phyloP scores from a whole-genome alignment of 2,329 filamentous ascomycete species.

The Beauveria asiatica region DNA sequence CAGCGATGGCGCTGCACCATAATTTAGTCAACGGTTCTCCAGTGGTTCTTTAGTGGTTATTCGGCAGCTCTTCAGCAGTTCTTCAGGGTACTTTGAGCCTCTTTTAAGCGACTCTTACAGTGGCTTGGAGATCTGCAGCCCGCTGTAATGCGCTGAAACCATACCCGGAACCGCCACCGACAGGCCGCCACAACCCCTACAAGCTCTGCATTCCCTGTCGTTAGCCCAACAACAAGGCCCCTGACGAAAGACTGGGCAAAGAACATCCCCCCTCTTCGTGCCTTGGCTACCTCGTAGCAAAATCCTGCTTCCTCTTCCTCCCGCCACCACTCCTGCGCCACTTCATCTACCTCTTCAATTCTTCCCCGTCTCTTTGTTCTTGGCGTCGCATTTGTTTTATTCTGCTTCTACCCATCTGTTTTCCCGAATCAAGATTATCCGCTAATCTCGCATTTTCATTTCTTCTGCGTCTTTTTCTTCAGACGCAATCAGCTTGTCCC shows the following conservation, averaged over 20 bases:
- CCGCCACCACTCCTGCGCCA: background rate
- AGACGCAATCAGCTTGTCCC: background rate
- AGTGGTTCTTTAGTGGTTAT: too few species aligned
- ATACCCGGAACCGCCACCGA: background rate
- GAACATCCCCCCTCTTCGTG: background rate
- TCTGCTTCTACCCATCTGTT: background rate
- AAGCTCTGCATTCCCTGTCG: background rate
- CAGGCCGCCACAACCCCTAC: background rate
- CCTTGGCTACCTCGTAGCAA: background rate
- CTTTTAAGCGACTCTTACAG: background rate
- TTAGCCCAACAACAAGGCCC: background rate
- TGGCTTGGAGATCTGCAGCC: background rate
- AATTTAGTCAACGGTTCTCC: background rate
- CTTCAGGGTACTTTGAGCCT: too few species aligned
- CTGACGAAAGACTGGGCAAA: background rate
- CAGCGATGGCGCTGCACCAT: background rate
- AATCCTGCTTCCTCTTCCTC: background rate
- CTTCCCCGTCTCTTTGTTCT: background rate
- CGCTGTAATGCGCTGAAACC: background rate
- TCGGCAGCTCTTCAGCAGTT: background rate
- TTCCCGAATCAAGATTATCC: background rate
- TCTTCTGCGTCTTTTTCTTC: slow-evolving; percentile 1
- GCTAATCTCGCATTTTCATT: background rate
- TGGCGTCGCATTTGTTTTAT: background rate
- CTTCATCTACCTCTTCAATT: slow-evolving; percentile 3